These are phyloP conservation scores for Fraxinus albicans DNA, from an alignment of 305 asterid genomes.

Conservation along the genomic window DNA sequence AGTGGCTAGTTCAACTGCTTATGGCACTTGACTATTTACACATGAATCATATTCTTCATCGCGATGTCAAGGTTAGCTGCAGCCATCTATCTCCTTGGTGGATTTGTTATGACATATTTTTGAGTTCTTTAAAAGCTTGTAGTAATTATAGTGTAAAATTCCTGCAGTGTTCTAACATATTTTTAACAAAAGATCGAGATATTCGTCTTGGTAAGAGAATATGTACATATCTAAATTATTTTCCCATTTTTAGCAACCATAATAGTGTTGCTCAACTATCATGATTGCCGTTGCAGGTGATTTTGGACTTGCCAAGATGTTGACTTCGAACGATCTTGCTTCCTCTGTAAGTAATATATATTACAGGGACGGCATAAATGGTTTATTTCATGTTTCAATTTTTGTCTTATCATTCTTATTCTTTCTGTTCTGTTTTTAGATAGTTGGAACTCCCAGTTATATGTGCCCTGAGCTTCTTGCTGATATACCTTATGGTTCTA, in stretches of 20 bases:
- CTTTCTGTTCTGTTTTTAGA: slow-evolving; percentile 40
- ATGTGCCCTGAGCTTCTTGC: slow-evolving; percentile 99
- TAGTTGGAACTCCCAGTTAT: slow-evolving; percentile 97
- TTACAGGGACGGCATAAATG: slow-evolving; percentile 9
- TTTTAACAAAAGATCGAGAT: slow-evolving; percentile 82
- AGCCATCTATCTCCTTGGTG: slow-evolving; percentile 19
- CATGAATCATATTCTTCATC: slow-evolving; percentile 79
- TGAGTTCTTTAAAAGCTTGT: background rate
- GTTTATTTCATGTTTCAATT: background rate
- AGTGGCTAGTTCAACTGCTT: slow-evolving; percentile 93
- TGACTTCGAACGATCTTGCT: slow-evolving; percentile 83
- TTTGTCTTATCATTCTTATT: slow-evolving; percentile 17
- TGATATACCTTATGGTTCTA: slow-evolving; percentile 96
- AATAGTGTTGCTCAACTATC: slow-evolving; percentile 28
- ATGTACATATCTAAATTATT: slow-evolving; percentile 4
- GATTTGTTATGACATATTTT: slow-evolving; percentile 3
- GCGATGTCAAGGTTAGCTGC: slow-evolving; percentile 81
- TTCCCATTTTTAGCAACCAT: slow-evolving; percentile 17
- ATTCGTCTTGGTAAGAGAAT: slow-evolving; percentile 78
- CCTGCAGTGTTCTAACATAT: slow-evolving; percentile 93
- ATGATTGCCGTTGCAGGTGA: slow-evolving; percentile 59
- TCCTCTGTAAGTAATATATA: slow-evolving; percentile 64
- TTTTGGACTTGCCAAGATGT: slow-evolving; percentile 90
- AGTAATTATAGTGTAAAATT: slow-evolving; percentile 5
- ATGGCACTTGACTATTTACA: slow-evolving; percentile 93